phyloP scores from a whole-genome alignment of 139 green algal species.

The Monoraphidium neglectum region DNA sequence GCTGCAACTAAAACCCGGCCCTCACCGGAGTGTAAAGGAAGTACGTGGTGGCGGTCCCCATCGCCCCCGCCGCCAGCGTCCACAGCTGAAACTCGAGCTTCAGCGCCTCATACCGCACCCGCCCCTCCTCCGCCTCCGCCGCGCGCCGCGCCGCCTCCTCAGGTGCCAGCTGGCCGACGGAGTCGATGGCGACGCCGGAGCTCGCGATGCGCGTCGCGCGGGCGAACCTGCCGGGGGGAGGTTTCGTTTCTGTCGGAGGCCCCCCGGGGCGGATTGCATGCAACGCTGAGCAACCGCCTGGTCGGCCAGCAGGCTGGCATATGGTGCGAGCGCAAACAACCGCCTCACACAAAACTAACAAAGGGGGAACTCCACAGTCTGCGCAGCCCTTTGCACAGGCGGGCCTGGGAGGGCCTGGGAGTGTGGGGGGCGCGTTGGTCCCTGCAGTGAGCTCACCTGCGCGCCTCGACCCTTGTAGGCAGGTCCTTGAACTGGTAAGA shows the following conservation, averaged over 20 bases:
- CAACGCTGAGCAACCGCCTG: too few relatives aligned
- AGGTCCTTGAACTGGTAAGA: slow-evolving; percentile 32
- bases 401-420: too few relatives aligned
- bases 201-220: background rate
- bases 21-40: slow-evolving; percentile 50
- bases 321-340: too few relatives aligned
- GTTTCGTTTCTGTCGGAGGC: too few relatives aligned
- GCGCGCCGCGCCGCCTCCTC: slow-evolving; percentile 25
- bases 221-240: slow-evolving; percentile 20
- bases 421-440: too few relatives aligned
- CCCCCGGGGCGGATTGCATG: too few relatives aligned
- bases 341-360: too few relatives aligned
- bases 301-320: too few relatives aligned
- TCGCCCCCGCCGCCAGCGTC: slow-evolving; percentile 44
- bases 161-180: background rate
- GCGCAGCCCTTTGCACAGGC: too few relatives aligned
- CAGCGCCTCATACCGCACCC: slow-evolving; percentile 60
- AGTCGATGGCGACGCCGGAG: background rate
- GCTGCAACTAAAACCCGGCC: too few relatives aligned
- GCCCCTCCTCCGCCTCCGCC: slow-evolving; percentile 31
- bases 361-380: too few relatives aligned
- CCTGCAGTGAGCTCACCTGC: background rate
- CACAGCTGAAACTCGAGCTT: slow-evolving; percentile 72
- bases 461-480: slow-evolving; percentile 10
- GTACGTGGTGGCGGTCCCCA: slow-evolving; percentile 49